phyloP scores from a whole-genome alignment of 331 rosid species.

The Pyracantha coccinea region DNA sequence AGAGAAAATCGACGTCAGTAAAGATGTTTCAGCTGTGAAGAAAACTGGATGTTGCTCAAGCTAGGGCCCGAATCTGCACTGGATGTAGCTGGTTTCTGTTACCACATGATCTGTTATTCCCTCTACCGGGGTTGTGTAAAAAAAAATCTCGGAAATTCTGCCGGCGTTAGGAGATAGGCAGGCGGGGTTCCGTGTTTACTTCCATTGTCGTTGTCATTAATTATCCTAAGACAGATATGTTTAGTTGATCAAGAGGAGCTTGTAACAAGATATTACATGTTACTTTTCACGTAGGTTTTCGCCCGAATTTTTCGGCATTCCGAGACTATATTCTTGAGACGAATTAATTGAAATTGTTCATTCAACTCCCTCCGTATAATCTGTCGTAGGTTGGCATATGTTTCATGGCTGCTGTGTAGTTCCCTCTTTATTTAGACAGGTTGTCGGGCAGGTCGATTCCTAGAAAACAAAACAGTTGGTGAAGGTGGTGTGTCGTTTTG shows the following conservation, averaged over 20 bases:
- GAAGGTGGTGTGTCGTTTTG: background rate
- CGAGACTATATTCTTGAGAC: too few species aligned
- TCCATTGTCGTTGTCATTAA: background rate
- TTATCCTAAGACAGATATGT: background rate
- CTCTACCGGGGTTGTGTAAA: slow-evolving; percentile 17
- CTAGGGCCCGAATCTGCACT: slow-evolving; percentile 15
- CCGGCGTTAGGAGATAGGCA: slow-evolving; percentile 4
- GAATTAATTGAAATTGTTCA: background rate
- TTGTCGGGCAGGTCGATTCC: background rate
- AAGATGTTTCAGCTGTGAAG: slow-evolving; percentile 43
- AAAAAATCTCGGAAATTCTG: slow-evolving; percentile 13
- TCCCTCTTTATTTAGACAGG: background rate
- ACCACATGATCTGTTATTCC: slow-evolving; percentile 12
- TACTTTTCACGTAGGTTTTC: background rate
- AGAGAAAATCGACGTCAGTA: slow-evolving; percentile 39
- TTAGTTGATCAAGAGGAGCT: slow-evolving; percentile 8
- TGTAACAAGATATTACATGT: background rate
- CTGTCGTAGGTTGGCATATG: background rate
- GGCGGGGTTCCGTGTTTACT: background rate
- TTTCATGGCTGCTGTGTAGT: background rate
- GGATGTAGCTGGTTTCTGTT: slow-evolving; percentile 17
- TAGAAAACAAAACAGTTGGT: slow-evolving; percentile 1
- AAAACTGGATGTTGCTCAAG: slow-evolving; percentile 45
- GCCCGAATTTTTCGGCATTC: too few species aligned
- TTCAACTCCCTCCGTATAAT: background rate